Evolutionary conservation across 306 rosid species (phyloP).

Genomic region (Sphenostylis stenocarpa): DNA sequence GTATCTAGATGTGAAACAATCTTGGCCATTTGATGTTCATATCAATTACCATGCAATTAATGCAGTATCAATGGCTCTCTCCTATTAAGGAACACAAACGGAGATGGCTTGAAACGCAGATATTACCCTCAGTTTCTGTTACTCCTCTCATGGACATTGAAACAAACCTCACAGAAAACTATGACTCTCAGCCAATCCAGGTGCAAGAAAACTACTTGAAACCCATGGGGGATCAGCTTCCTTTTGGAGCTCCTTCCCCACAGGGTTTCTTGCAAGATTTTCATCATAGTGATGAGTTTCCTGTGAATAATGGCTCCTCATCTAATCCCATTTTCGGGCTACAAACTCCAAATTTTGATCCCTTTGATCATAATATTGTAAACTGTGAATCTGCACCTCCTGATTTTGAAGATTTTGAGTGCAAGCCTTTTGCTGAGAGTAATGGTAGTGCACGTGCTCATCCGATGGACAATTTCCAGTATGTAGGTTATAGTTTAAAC

Average conservation of each 20-base stretch:
- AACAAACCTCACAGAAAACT: constrained; percentile 42
- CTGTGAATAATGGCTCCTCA: constrained; percentile 49
- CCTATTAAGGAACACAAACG: constrained; percentile 52
- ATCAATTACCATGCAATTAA: constrained; percentile 42
- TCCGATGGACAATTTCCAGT: constrained; percentile 60
- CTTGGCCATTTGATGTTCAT: constrained; percentile 48
- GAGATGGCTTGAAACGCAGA: constrained; percentile 30
- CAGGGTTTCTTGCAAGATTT: constrained; percentile 70
- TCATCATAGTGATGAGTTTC: constrained; percentile 50
- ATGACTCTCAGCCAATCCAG: constrained; percentile 38
- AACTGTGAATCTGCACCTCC: constrained; percentile 31
- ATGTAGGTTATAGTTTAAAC: constrained; percentile 45
- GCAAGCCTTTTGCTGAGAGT: constrained; percentile 51
- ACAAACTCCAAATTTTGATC: constrained; percentile 45
- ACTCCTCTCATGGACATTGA: constrained; percentile 58
- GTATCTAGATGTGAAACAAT: constrained; percentile 34
- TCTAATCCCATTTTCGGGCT: constrained; percentile 48
- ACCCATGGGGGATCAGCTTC: constrained; percentile 49
- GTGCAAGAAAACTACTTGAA: constrained; percentile 40
- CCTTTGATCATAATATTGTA: constrained; percentile 40
- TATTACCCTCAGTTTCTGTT: constrained; percentile 38
- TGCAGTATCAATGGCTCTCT: constrained; percentile 34
- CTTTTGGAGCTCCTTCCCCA: constrained; percentile 46
- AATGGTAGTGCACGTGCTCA: constrained; percentile 38
- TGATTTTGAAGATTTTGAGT: constrained; percentile 43